A percentile compares a stretch with the other conserved stretches of the same genome.
These are phyloP conservation scores for Tetrahymena borealis DNA, from an alignment of 73 alveolate species.

Conservation along the genomic window DNA sequence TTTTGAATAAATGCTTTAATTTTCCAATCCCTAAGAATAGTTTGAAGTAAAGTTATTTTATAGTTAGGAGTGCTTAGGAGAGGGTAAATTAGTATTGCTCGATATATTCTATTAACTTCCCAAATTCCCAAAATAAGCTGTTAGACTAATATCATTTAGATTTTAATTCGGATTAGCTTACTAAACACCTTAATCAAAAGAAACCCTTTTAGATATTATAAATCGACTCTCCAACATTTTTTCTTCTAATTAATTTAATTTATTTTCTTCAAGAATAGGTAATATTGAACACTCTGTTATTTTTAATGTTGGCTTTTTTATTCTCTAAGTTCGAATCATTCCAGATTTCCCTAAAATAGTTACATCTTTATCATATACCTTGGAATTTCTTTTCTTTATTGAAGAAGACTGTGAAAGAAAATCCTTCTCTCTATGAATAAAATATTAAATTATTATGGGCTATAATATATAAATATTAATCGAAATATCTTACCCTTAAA, in stretches of 20 bases:
- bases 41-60: too few relatives aligned
- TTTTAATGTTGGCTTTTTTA: background rate
- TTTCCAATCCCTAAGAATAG: background rate
- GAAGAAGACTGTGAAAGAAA: background rate
- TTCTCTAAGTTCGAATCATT: background rate
- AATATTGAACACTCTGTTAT: background rate
- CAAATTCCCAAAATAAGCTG: background rate
- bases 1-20: background rate
- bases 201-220: too few relatives aligned
- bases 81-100: background rate
- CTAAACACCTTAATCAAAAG: too few relatives aligned
- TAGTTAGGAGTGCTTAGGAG: background rate
- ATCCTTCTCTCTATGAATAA: background rate
- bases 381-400: background rate
- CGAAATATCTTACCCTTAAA: background rate
- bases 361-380: background rate
- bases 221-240: too few relatives aligned
- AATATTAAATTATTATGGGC: background rate
- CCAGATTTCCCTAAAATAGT: background rate
- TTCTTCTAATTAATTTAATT: too few relatives aligned
- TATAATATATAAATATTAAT: too few relatives aligned
- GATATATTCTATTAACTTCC: background rate
- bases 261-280: too few relatives aligned
- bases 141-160: background rate
- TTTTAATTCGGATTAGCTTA: too few relatives aligned